Conservation (phyloP, 1,284 basidiomycete genomes). For the Leccinum griseonigrum region DNA sequence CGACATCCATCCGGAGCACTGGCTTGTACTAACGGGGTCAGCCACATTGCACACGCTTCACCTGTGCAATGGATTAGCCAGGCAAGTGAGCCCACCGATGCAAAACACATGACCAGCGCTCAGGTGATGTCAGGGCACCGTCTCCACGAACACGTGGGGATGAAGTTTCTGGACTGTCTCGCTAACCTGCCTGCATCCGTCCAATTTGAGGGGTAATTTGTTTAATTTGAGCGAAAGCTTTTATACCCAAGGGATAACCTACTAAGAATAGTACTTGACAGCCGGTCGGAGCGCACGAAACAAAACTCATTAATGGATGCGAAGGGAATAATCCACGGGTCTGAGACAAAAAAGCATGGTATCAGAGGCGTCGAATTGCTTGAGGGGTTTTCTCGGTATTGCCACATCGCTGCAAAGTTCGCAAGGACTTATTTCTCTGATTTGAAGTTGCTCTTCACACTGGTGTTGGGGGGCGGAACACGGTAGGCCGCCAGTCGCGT, state of each 20-base stretch:
- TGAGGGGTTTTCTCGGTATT: conserved; percentile 1
- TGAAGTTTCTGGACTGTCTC: neutral
- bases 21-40: neutral
- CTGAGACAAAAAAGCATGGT: neutral
- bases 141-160: conserved; percentile 8
- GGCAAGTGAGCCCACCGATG: conserved; percentile 4
- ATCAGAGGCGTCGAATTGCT: conserved; percentile 2
- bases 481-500: neutral
- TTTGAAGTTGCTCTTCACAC: neutral
- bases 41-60: conserved; percentile 6
- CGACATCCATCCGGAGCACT: neutral
- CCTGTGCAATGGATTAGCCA: neutral
- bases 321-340: conserved; percentile 2
- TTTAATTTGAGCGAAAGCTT: conserved; percentile 2
- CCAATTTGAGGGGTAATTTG: neutral
- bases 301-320: neutral
- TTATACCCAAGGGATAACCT: conserved; percentile 6
- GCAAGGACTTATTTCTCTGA: neutral
- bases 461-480: neutral
- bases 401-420: conserved; percentile 1
- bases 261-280: neutral
- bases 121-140: neutral
- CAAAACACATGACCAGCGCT: conserved; percentile 6
- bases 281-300: conserved; percentile 4
- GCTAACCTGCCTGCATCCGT: neutral